A percentile compares a stretch with the other conserved stretches of the same genome.
Conservation (phyloP, 2,329 filamentous ascomycete species). For the Stagonosporopsis cucurbitacearum region DNA sequence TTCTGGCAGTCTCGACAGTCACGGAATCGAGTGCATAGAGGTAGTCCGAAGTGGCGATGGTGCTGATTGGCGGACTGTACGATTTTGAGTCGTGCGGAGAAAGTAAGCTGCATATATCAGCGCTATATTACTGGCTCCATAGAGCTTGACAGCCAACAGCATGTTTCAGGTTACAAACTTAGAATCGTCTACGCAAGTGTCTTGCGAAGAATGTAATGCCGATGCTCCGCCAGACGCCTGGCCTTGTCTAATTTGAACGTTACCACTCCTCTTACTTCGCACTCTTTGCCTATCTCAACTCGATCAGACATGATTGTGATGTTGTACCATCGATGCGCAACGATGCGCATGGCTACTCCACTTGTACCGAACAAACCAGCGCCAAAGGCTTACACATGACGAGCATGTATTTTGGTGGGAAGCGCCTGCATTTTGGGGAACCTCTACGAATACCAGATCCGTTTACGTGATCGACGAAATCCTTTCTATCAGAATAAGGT, state of each 20-base stretch:
- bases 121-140: slow-evolving; percentile 5
- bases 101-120: slow-evolving; percentile 19
- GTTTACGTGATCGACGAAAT: no score
- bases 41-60: neutral
- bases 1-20: slow-evolving; percentile 37
- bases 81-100: slow-evolving; percentile 2
- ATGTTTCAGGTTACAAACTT: slow-evolving; percentile 11
- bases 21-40: slow-evolving; percentile 16
- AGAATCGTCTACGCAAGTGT: neutral
- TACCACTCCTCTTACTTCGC: neutral
- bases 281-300: no score
- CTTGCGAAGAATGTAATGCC: slow-evolving; percentile 5
- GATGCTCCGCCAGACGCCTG: slow-evolving; percentile 9
- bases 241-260: neutral
- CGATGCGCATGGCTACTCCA: neutral
- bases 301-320: neutral
- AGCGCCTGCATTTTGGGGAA: neutral
- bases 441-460: neutral
- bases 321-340: neutral
- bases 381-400: neutral
- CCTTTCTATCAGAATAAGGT: neutral
- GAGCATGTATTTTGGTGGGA: neutral
- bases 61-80: slow-evolving; percentile 11
- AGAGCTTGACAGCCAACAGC: neutral
- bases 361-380: neutral